A percentile compares a stretch with the other conserved stretches of the same genome.
These are phyloP conservation scores for Boeremia lycopersici DNA, from an alignment of 2,329 filamentous ascomycete species.

Conservation along the genomic window DNA sequence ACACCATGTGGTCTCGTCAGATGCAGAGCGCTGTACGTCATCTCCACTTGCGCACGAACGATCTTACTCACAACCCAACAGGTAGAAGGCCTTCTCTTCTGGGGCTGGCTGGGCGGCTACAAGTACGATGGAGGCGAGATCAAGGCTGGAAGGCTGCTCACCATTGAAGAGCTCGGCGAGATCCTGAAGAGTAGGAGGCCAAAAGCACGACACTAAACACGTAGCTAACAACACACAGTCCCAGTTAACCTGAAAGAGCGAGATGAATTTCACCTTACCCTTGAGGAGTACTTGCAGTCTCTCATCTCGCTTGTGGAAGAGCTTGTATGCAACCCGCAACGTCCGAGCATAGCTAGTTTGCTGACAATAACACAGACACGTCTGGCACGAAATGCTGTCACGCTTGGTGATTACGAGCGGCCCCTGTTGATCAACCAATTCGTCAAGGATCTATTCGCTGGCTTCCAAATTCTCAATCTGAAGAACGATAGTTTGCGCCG, in stretches of 20 bases:
- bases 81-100: slow-evolving; percentile 64
- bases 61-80: slow-evolving; percentile 34
- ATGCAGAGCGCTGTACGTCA: slow-evolving; percentile 75
- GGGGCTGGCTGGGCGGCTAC: slow-evolving; percentile 82
- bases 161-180: slow-evolving; percentile 83
- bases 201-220: not conserved
- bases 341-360: not conserved
- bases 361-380: slow-evolving; percentile 61
- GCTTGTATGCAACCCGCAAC: slow-evolving; percentile 58
- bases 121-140: slow-evolving; percentile 57
- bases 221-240: slow-evolving; percentile 58
- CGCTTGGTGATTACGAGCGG: slow-evolving; percentile 82
- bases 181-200: slow-evolving; percentile 69
- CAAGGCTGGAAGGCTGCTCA: slow-evolving; percentile 71
- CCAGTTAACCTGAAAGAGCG: slow-evolving; percentile 88
- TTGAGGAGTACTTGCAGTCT: slow-evolving; percentile 94
- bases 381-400: slow-evolving; percentile 92
- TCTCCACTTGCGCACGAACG: not conserved
- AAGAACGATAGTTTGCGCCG: slow-evolving; percentile 93
- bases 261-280: slow-evolving; percentile 92
- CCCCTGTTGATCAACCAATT: slow-evolving; percentile 89
- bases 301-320: slow-evolving; percentile 89
- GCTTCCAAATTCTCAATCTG: slow-evolving; percentile 95
- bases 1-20: slow-evolving; percentile 81
- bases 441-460: slow-evolving; percentile 92